Evolutionary conservation across 2,329 filamentous ascomycete species (phyloP), one percentile per base, ranked within the genome.

Genomic region (Alternaria panax): DNA sequence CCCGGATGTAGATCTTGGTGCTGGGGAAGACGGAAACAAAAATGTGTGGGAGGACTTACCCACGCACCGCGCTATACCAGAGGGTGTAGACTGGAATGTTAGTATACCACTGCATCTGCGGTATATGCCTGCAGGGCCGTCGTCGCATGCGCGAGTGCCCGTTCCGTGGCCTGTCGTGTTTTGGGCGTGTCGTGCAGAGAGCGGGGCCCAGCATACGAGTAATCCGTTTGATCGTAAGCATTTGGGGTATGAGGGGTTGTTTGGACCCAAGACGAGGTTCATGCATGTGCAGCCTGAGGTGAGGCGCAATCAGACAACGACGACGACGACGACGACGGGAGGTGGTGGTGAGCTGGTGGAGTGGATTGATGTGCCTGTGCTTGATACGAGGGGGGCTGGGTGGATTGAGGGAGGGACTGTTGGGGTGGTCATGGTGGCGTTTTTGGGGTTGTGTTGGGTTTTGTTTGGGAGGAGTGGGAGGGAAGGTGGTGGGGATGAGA

Each of bases 161-260:
- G 76, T 95, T 0, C 91, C 94, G 0, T 93, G 90, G 81, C 94
- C 94, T 0, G 86, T 87, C 0, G 86, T 97, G 0, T 97, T 97
- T 81, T 97, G 93, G 93, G 92, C 93, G 0, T 98, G 94, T 73
- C 83, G 86, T 7, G 86, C 89, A 0, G 85, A 87, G 9, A 84
- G 87, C 51, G 87, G 85, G 1, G 84, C 84, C 1, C 90, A 91
- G 69, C 91, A 94, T 78, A 78, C 85, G 0, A 85, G 84, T 5
- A 97, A 91, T 71, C 94, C 94, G 0, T 98, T 98, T 77, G 93
- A 97, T 75, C 84, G 92, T 6, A 81, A 84, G n/a, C 87, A 92
- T 72, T 71, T 97, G n/a, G 93, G 93, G 1, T 97, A 93, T 75
- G 94, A 97, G 65, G 86, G 85, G 0, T 78, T 96, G 8, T 97